Conservation (phyloP, 169 alveolate genomes). For the Babesia bovis region DNA sequence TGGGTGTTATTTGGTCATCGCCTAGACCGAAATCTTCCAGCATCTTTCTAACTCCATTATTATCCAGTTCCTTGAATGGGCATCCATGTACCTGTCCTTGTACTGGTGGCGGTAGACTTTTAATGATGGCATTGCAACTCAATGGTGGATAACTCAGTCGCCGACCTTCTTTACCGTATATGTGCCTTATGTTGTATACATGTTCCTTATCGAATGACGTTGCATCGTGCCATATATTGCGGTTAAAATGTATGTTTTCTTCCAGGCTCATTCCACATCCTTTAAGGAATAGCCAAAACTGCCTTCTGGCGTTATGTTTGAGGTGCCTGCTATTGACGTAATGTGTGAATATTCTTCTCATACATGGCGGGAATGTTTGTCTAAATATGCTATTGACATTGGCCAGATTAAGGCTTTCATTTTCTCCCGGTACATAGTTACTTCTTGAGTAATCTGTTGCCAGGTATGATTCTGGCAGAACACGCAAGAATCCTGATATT, state of each 20-base stretch:
- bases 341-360: conserved; percentile 84
- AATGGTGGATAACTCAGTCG: conserved; percentile 88
- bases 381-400: conserved; percentile 70
- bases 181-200: conserved; percentile 89
- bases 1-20: conserved; percentile 65
- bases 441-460: conserved; percentile 31
- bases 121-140: conserved; percentile 86
- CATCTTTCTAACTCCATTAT: conserved; percentile 4
- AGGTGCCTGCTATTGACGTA: conserved; percentile 74
- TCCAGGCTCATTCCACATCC: conserved; percentile 84
- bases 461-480: conserved; percentile 62
- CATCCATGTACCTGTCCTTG: conserved; percentile 87
- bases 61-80: conserved; percentile 85
- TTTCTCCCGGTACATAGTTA: conserved; percentile 17
- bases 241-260: conserved; percentile 80
- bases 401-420: conserved; percentile 50
- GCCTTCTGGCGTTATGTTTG: conserved; percentile 87
- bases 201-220: conserved; percentile 87
- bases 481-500: conserved; percentile 49
- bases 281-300: conserved; percentile 86
- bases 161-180: conserved; percentile 93
- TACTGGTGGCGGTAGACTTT: conserved; percentile 74
- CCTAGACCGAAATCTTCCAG: conserved; percentile 53
- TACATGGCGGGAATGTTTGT: conserved; percentile 88
- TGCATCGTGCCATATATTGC: conserved; percentile 84